A percentile compares a stretch with the other conserved stretches of the same genome.
Evolutionary conservation across 768 basidiomycete genomes (phyloP).

Genomic region (Rhodotorula toruloides): DNA sequence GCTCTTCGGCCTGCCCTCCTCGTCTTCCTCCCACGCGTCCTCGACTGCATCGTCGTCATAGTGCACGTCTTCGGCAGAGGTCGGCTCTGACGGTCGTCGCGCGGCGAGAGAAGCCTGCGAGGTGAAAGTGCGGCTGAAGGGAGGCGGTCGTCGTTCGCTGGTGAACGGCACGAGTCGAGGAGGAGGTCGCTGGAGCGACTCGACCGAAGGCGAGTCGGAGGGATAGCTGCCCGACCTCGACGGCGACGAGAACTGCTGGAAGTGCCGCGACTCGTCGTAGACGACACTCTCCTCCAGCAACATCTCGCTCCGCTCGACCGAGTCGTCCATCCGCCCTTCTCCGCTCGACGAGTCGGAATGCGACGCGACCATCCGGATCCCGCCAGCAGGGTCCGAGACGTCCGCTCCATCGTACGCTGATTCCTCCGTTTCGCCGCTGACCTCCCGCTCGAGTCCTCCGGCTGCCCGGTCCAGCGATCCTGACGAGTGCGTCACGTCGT

Average conservation of each 20-base stretch:
- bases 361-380: slow-evolving; percentile 27
- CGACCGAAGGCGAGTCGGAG: slow-evolving; percentile 13
- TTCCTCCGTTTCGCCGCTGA: neutral
- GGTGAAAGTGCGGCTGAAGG: slow-evolving; percentile 1
- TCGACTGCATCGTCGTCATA: slow-evolving; percentile 5
- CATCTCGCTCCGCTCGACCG: neutral
- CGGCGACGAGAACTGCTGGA: slow-evolving; percentile 30
- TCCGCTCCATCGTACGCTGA: too few species aligned
- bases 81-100: neutral
- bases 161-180: slow-evolving; percentile 38
- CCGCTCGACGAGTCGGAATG: slow-evolving; percentile 1
- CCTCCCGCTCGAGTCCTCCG: slow-evolving; percentile 1
- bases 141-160: slow-evolving; percentile 7
- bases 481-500: slow-evolving; percentile 17
- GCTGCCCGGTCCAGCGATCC: too few species aligned
- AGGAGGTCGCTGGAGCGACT: slow-evolving; percentile 2
- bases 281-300: neutral
- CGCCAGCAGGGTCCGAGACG: neutral
- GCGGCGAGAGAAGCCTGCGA: slow-evolving; percentile 14
- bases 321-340: neutral
- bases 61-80: neutral
- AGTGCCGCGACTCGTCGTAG: slow-evolving; percentile 1
- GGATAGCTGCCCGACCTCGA: slow-evolving; percentile 20
- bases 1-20: slow-evolving; percentile 19
- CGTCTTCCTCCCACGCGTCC: slow-evolving; percentile 21